Conservation (phyloP, 176 grass and related monocot genomes). For the Aegilops sharonensis region DNA sequence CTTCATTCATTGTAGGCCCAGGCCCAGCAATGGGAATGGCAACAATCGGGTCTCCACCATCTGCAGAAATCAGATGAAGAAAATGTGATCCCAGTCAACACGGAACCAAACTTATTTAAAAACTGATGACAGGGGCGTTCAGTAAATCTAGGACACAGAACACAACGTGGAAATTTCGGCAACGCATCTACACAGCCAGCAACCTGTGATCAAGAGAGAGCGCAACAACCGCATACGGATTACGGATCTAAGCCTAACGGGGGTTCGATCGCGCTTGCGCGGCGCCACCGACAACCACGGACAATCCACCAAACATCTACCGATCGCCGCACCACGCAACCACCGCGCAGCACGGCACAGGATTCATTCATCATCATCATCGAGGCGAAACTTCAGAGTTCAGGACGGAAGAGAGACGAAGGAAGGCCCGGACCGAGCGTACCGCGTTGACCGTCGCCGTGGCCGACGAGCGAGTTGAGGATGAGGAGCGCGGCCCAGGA, state of each 20-base stretch:
- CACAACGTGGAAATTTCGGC: not conserved
- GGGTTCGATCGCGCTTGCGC: not conserved
- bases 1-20: conserved; percentile 35
- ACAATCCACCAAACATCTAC: not conserved
- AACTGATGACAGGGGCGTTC: not conserved
- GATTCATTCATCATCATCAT: not conserved
- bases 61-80: conserved; percentile 40
- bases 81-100: not conserved
- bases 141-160: not conserved
- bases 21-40: conserved; percentile 14
- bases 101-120: not conserved
- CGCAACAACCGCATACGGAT: conserved; percentile 25
- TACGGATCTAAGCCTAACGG: conserved; percentile 21
- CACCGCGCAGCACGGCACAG: not conserved
- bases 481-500: conserved; percentile 76
- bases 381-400: not conserved
- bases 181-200: not conserved
- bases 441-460: conserved; percentile 76
- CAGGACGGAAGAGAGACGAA: not conserved
- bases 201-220: not conserved
- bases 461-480: conserved; percentile 65
- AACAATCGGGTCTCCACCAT: conserved; percentile 41
- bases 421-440: not conserved
- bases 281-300: not conserved
- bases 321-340: conserved; percentile 29